Conservation (phyloP, 306 rosid genomes). For the Castanea mollissima region DNA sequence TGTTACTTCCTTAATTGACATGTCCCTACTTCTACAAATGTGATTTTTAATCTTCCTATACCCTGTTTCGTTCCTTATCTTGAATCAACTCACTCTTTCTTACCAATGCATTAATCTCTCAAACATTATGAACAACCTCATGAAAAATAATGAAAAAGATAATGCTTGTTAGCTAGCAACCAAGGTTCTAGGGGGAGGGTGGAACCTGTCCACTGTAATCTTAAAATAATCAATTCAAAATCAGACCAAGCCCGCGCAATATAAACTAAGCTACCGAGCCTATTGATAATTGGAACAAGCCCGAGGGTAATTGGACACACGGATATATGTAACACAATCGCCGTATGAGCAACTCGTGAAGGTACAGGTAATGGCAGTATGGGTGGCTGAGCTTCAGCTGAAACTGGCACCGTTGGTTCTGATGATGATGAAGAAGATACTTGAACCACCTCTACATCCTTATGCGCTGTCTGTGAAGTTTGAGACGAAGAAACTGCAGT, state of each 20-base stretch:
- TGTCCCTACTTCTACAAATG: too few relatives aligned
- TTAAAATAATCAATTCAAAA: neutral
- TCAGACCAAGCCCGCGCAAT: neutral
- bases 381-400: slow-evolving; percentile 69
- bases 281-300: neutral
- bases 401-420: slow-evolving; percentile 40
- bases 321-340: slow-evolving; percentile 1
- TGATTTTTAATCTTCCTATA: too few relatives aligned
- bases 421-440: slow-evolving; percentile 47
- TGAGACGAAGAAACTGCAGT: slow-evolving; percentile 48
- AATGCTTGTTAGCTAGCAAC: neutral
- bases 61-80: too few relatives aligned
- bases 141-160: neutral
- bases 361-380: slow-evolving; percentile 76
- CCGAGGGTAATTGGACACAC: neutral
- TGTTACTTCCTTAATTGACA: neutral
- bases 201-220: neutral
- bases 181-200: neutral
- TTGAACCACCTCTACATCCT: slow-evolving; percentile 82
- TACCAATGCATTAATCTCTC: neutral
- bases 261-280: neutral
- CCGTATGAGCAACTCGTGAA: slow-evolving; percentile 52
- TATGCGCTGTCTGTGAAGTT: slow-evolving; percentile 51
- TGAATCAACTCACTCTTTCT: too few relatives aligned
- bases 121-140: neutral